Percentiles rank a stretch among this genome's conserved stretches.
Conservation (phyloP, 2,329 filamentous ascomycete species). For the Chrysoporthe austroafricana region DNA sequence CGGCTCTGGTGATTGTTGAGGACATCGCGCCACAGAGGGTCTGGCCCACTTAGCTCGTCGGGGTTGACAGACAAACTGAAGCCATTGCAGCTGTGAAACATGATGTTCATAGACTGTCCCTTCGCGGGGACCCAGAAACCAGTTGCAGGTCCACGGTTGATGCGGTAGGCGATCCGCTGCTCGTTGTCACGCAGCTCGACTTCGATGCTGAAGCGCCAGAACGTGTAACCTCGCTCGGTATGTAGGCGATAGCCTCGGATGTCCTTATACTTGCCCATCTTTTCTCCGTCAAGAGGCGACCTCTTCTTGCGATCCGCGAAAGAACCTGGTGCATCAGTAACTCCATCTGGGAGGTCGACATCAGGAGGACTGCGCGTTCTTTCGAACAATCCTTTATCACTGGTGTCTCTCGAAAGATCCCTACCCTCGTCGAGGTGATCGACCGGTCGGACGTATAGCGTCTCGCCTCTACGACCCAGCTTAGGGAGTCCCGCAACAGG, state of each 20-base stretch:
- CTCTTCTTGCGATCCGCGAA: constrained; percentile 59
- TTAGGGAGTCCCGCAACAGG: constrained; percentile 88
- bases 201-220: constrained; percentile 97
- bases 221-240: constrained; percentile 83
- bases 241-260: constrained; percentile 82
- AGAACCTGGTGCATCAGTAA: constrained; percentile 54
- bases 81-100: constrained; percentile 98
- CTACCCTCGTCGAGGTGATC: constrained; percentile 78
- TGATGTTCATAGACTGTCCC: constrained; percentile 92
- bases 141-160: constrained; percentile 86
- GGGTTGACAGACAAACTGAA: constrained; percentile 82
- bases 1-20: constrained; percentile 87
- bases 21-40: constrained; percentile 96
- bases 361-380: constrained; percentile 60
- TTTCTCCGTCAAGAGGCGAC: constrained; percentile 74
- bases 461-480: constrained; percentile 80
- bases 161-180: constrained; percentile 89
- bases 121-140: constrained; percentile 93
- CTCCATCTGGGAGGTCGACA: constrained; percentile 44
- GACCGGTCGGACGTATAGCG: constrained; percentile 86
- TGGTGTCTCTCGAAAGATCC: constrained; percentile 80
- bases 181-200: constrained; percentile 80
- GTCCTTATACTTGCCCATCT: constrained; percentile 78
- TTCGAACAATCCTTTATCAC: constrained; percentile 83
- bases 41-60: constrained; percentile 83